phyloP scores from a whole-genome alignment of 768 basidiomycete genomes.

The Collybiopsis luxurians region DNA sequence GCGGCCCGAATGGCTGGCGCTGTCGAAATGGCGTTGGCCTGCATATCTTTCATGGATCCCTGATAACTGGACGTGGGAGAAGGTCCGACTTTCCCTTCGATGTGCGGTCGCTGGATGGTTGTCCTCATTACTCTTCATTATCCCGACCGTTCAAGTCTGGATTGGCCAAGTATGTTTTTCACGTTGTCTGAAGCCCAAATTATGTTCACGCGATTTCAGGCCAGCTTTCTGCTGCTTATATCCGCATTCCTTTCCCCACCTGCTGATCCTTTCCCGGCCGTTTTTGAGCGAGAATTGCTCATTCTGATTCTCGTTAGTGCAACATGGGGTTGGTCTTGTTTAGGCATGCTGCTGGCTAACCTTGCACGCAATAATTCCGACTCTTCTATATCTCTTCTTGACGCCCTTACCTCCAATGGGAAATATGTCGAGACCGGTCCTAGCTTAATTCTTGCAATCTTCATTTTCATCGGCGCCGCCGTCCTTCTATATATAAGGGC shows the following conservation, averaged over 20 bases:
- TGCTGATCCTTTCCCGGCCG: conserved; percentile 62
- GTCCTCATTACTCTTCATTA: conserved; percentile 54
- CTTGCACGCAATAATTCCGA: conserved; percentile 47
- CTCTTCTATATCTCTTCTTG: conserved; percentile 31
- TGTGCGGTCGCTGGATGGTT: conserved; percentile 64
- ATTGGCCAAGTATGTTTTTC: conserved; percentile 53
- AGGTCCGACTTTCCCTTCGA: conserved; percentile 62
- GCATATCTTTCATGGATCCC: conserved; percentile 45
- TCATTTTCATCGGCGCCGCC: conserved; percentile 58
- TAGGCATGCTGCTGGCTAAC: conserved; percentile 62
- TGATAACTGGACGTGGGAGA: conserved; percentile 46
- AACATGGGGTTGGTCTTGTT: conserved; percentile 67
- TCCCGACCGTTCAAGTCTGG: conserved; percentile 41
- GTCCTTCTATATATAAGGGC: conserved; percentile 61
- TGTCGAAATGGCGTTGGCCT: neutral
- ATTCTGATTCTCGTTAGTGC: conserved; percentile 46
- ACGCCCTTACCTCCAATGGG: conserved; percentile 39
- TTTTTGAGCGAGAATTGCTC: conserved; percentile 61
- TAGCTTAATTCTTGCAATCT: conserved; percentile 55
- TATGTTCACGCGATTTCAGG: conserved; percentile 38
- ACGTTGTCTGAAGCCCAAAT: conserved; percentile 47
- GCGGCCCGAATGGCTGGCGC: neutral
- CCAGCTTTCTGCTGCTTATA: conserved; percentile 20
- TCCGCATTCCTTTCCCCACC: conserved; percentile 69
- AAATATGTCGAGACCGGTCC: conserved; percentile 60